Evolutionary conservation across 140 eudicot species (phyloP), one percentile per base, ranked within the genome.

Genomic region (Anethum foeniculum): DNA sequence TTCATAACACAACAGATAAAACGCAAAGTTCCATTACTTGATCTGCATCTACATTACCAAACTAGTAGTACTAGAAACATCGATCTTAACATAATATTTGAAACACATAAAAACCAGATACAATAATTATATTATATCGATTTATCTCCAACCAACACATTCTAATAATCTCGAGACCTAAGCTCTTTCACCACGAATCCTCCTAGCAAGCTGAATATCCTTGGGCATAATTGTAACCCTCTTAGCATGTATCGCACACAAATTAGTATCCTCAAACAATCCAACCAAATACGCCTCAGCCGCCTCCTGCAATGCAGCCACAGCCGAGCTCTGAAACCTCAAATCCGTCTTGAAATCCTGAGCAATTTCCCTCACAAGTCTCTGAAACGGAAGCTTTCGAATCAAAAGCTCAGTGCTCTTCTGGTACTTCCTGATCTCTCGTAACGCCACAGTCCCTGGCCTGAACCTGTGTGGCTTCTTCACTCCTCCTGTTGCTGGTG

Each of bases 381-480:
- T 71, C 48, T 47, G 51, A 16, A 47, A 47, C 51, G 51, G 51
- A 7, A 47, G 51, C 51, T 47, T 47, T 47, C 51, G 51, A 3
- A 47, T 47, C 51, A 47, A 12, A 11, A 47, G 51, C 51, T 47
- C 51, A 47, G 51, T 47, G 39, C 76, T 71, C 25, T 71, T 71
- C 44, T 71, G 76, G 47, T 71, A 71, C 44, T 71, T 71, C 48
- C 76, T 71, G 28, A 71, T 71, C 41, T 71, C 76, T 19, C 76
- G 36, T 6, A 71, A 18, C 3, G 76, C 76, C 30, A 71, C 76
- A 1, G 76, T 71, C 34, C 76, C 76, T 3, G 76, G 76, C 76
- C 76, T 71, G 76, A 71, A 71, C 34, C 76, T 71, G 76, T 71
- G 76, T 36, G 76, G 76, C 48, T 71, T 71, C 76, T 71, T 71